Conservation (phyloP, 2,329 filamentous ascomycete genomes). For the Lachnellula hyalina region DNA sequence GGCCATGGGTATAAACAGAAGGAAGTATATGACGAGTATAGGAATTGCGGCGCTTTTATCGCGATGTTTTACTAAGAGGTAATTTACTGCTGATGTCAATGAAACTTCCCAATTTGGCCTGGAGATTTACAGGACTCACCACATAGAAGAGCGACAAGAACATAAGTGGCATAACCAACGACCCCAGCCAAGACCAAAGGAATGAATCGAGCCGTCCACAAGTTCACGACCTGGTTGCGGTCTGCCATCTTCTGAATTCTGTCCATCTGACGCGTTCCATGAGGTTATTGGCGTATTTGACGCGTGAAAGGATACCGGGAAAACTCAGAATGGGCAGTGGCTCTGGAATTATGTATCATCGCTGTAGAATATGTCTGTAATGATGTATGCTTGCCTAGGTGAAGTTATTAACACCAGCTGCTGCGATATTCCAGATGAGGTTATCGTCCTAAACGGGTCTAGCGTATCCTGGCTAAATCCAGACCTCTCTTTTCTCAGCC, state of each 20-base stretch:
- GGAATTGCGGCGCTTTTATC: conserved; percentile 54
- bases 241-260: conserved; percentile 1
- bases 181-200: conserved; percentile 63
- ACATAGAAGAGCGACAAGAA: conserved; percentile 61
- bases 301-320: background rate
- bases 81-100: conserved; percentile 52
- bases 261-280: background rate
- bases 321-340: background rate
- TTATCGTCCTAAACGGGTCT: background rate
- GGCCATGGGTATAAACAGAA: conserved; percentile 64
- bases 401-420: too few relatives aligned
- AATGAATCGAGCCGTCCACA: conserved; percentile 44
- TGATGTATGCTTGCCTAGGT: too few relatives aligned
- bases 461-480: background rate
- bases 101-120: background rate
- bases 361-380: background rate
- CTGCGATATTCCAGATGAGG: background rate
- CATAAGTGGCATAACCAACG: conserved; percentile 67
- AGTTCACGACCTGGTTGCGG: conserved; percentile 17
- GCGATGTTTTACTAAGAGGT: conserved; percentile 52
- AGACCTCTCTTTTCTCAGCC: background rate
- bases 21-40: conserved; percentile 67
- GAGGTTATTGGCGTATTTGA: background rate
- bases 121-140: conserved; percentile 43
- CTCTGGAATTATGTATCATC: background rate